These are phyloP conservation scores for Cnidoscolus chayamansa DNA, from an alignment of 441 rosid species.

Conservation along the genomic window DNA sequence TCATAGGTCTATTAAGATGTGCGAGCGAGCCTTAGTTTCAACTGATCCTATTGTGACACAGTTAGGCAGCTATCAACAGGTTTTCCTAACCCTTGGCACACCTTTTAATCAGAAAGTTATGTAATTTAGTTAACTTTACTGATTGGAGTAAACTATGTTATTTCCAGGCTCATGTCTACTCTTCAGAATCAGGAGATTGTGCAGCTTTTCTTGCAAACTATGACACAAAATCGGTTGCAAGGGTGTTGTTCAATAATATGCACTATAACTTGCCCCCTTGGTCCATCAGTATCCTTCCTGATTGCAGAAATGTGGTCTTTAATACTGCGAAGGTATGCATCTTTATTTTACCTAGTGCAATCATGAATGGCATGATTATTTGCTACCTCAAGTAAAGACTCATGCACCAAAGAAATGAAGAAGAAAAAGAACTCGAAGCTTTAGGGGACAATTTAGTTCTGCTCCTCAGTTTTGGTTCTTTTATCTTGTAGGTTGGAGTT, in stretches of 20 bases:
- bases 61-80: slow-evolving; percentile 84
- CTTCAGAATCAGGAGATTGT: slow-evolving; percentile 80
- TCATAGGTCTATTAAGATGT: slow-evolving; percentile 87
- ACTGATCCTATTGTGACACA: slow-evolving; percentile 77
- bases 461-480: slow-evolving; percentile 3
- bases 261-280: slow-evolving; percentile 96
- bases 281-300: slow-evolving; percentile 97
- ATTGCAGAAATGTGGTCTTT: slow-evolving; percentile 89
- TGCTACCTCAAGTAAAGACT: neutral
- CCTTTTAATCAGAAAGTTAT: slow-evolving; percentile 14
- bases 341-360: slow-evolving; percentile 2
- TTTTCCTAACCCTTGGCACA: slow-evolving; percentile 23
- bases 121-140: slow-evolving; percentile 9
- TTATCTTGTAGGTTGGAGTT: slow-evolving; percentile 72
- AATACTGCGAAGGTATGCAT: slow-evolving; percentile 84
- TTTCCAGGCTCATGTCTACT: slow-evolving; percentile 73
- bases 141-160: slow-evolving; percentile 14
- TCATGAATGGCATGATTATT: neutral
- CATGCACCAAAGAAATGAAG: neutral
- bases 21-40: slow-evolving; percentile 73
- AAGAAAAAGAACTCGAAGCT: neutral
- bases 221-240: slow-evolving; percentile 71
- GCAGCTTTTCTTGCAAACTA: slow-evolving; percentile 94
- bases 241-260: slow-evolving; percentile 84
- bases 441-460: neutral